These are phyloP conservation scores for Rosa chinensis DNA, from an alignment of 306 rosid genomes.

Conservation along the genomic window DNA sequence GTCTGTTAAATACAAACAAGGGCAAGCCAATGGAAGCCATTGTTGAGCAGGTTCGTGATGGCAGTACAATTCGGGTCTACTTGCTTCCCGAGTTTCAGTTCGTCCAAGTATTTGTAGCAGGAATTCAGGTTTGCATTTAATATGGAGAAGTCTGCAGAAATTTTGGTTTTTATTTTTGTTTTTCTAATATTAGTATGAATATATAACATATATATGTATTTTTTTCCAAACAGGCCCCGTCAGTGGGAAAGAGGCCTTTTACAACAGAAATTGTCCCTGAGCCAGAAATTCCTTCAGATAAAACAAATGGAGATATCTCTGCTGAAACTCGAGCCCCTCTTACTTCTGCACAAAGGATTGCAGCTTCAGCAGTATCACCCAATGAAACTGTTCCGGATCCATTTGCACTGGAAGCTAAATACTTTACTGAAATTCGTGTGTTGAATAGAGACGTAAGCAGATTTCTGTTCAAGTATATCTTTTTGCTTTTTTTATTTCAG, in stretches of 20 bases:
- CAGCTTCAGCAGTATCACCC: conserved; percentile 58
- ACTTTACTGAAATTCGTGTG: conserved; percentile 93
- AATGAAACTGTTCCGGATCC: conserved; percentile 68
- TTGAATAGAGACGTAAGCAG: conserved; percentile 75
- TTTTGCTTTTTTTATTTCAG: conserved; percentile 14
- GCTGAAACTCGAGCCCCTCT: conserved; percentile 72
- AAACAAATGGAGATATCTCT: conserved; percentile 63
- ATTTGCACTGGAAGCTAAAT: conserved; percentile 84
- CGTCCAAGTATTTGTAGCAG: conserved; percentile 90
- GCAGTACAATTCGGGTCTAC: conserved; percentile 79
- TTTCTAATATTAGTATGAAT: not conserved
- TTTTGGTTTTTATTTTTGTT: not conserved
- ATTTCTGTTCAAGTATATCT: conserved; percentile 13
- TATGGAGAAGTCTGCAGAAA: not conserved
- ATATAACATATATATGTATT: conserved; percentile 9
- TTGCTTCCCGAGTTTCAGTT: conserved; percentile 93
- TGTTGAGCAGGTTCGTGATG: conserved; percentile 97
- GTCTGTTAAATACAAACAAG: conserved; percentile 73
- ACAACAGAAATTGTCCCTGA: conserved; percentile 56
- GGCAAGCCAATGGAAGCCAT: conserved; percentile 81
- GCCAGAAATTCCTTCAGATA: conserved; percentile 49
- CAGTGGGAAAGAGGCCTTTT: conserved; percentile 82
- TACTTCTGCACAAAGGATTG: conserved; percentile 95
- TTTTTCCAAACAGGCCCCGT: conserved; percentile 64
- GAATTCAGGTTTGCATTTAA: conserved; percentile 65